Evolutionary conservation across 1,139 yeast species (phyloP), one percentile per base, ranked within the genome.

Genomic region (Nakaseomyces nivariensis): DNA sequence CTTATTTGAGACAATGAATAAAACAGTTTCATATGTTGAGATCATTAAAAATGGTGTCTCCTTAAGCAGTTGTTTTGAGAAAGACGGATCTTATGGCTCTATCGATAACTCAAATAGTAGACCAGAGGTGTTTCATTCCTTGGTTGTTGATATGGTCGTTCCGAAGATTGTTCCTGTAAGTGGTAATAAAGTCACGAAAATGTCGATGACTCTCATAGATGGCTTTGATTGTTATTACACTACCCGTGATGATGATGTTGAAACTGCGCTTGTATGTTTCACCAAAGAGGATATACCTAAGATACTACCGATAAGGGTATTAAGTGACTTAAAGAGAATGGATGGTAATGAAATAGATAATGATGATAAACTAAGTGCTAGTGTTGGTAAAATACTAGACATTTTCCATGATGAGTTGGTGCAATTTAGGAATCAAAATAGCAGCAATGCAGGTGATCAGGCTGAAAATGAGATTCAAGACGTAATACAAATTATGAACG

Each of bases 401-500:
- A 58, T 58, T 36, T 63, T 67, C 48, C 64, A 65, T 48, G 60
- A 61, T 7, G 68, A 64, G 44, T 51, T 64, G 40, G 45, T 62
- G 22, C 48, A 59, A 2, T 62, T 57, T 52, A 59, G 58, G 41
- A 61, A 60, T 37, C 55, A 56, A 32, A 54, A 49, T 41, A 49
- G 43, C n/a, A 42, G 31, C 11, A 37, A 37, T n/a, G 45, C 29
- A 25, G 48, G 41, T 13, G 51, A 55, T 9, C 47, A 49, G 13
- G 54, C 55, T 3, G 58, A 55, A 13, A 55, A 56, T 17, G 69
- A 67, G 41, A 52, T 68, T 37, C 60, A 63, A 45, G 63, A 65
- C 32, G 58, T 68, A 11, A 57, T 67, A 26, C 76, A 74, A 48
- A 67, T 82, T 47, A 82, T 82, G 88, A 76, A 79, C 60, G 86